These are phyloP conservation scores for Bryopsis sp. DNA, from an alignment of 139 green algal species.

Conservation along the genomic window DNA sequence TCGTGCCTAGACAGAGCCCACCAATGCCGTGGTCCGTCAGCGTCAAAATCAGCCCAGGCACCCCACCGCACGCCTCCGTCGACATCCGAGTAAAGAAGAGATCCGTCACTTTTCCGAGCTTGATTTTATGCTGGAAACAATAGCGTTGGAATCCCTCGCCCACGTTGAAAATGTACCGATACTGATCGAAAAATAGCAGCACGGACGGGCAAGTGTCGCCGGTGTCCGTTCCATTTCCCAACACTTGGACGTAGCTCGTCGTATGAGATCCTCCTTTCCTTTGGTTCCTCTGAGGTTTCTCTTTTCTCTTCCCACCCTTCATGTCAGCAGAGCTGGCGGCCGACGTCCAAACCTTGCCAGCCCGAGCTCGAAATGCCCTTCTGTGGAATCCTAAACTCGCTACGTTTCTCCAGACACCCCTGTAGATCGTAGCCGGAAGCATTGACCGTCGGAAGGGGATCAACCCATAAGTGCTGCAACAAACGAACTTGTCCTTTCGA, in stretches of 20 bases:
- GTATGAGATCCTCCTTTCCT: no score
- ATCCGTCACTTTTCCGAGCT: conserved; percentile 46
- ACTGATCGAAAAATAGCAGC: conserved; percentile 85
- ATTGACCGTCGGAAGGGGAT: no score
- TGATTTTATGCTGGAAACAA: conserved; percentile 74
- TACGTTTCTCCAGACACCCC: no score
- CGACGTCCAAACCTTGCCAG: no score
- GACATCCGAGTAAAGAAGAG: conserved; percentile 23
- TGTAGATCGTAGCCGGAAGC: no score
- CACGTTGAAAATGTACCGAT: conserved; percentile 90
- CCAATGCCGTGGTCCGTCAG: conserved; percentile 15
- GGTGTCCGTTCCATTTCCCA: conserved; percentile 36
- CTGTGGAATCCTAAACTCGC: no score
- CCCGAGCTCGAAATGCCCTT: no score
- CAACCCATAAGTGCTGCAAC: no score
- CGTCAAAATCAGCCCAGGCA: conserved; percentile 25
- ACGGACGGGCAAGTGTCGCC: conserved; percentile 63
- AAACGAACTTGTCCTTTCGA: no score
- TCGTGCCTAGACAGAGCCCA: background rate
- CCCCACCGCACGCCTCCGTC: conserved; percentile 24
- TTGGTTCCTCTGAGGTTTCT: no score
- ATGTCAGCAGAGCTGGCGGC: no score
- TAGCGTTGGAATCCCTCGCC: conserved; percentile 88
- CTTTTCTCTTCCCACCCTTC: no score
- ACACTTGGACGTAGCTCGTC: conserved; percentile 6